phyloP scores from a whole-genome alignment of 2,329 filamentous ascomycete genomes.

The Hypoxylon sp. region DNA sequence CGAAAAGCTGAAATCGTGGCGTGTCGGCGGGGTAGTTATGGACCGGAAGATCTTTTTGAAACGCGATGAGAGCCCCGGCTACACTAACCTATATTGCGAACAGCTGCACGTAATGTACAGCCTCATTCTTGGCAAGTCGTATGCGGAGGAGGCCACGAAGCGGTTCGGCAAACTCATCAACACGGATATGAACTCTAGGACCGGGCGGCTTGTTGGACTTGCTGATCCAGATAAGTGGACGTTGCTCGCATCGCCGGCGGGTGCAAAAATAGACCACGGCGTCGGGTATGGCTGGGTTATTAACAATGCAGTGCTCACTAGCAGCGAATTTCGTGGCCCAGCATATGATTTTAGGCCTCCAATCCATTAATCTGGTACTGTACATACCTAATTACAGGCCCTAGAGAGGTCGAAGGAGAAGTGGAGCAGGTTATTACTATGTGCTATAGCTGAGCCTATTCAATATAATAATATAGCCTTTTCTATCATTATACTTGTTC shows the following conservation, averaged over 20 bases:
- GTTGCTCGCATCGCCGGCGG: not conserved
- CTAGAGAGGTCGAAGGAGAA: too few relatives aligned
- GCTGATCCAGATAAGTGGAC: not conserved
- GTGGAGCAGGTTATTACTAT: too few relatives aligned
- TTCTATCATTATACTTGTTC: too few relatives aligned
- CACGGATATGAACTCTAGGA: not conserved
- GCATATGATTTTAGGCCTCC: not conserved
- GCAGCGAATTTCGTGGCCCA: not conserved
- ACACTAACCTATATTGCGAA: not conserved
- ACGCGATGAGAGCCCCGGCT: not conserved
- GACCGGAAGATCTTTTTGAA: not conserved
- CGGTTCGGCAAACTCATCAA: not conserved
- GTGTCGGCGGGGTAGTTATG: not conserved
- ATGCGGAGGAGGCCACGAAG: not conserved
- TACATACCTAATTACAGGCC: too few relatives aligned
- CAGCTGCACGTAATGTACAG: not conserved
- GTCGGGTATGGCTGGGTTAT: not conserved
- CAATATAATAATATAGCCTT: too few relatives aligned
- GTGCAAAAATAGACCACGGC: not conserved
- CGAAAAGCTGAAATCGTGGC: not conserved
- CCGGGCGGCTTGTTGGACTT: not conserved
- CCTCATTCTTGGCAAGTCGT: not conserved
- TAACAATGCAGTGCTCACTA: not conserved
- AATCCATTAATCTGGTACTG: too few relatives aligned
- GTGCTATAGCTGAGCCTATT: too few relatives aligned